Evolutionary conservation across 208 protist species (phyloP), one percentile per base, ranked within the genome.

Genomic region (Strigomonas galati): DNA sequence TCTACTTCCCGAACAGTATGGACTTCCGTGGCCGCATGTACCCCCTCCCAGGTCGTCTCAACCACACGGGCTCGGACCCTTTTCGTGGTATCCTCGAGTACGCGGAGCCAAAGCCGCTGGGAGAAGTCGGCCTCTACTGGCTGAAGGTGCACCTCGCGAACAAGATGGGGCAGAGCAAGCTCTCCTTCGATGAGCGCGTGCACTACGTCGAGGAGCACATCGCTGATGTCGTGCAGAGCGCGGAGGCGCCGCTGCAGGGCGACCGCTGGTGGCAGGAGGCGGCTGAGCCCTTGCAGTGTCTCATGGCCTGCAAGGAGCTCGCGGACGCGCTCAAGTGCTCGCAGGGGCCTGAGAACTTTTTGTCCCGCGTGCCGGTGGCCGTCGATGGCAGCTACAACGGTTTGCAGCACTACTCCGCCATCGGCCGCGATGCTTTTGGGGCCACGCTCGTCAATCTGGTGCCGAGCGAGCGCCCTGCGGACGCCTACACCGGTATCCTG

Each of bases 21-120:
- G 98, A 99, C 76, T 99, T 99, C 65, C 86, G 98, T 44, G 98
- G 98, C 19, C 95, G 98, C 60, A 98, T 98, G 67, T 99, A 99
- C 81, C 96, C 98, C 2, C 91, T 99, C 26, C 95, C 97, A 10
- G 98, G 98, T 9, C 91, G 98, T 61, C 77, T 99, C 21, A 99
- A 99, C 70, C 97, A 99, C 84, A 85, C 98, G 28, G 98, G 98
- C 49, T 93, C 85, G 12, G 93, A 97, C 64, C 91, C 89, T 1
- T 93, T 95, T 62, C 90, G 98, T 28, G 94, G 87, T 6, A 68
- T 99, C 53, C 77, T 99, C 10, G 81, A 94, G 61, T 99, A 99
- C 76, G 88, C 89, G 19, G 85, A 99, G 54, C 81, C 79, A 1
- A 97, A 96, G 79, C 91, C 87, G 53, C 83, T 99, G 7, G 98